phyloP scores from a whole-genome alignment of 345 rosid genomes.

The Rhodomyrtus tomentosa region DNA sequence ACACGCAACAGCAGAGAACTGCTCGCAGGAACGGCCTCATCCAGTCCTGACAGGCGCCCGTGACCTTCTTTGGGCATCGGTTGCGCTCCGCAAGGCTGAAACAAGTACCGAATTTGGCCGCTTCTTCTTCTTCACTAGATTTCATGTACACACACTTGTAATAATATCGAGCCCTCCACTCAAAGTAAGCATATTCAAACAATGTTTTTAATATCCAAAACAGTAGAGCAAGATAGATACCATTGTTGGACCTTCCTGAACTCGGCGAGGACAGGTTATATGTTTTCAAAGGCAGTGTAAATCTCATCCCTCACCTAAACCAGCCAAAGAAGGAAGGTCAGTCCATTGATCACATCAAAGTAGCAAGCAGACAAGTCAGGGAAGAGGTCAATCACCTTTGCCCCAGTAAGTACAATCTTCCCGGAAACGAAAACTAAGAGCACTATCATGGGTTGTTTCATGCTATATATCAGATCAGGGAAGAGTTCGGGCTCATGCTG shows the following conservation, averaged over 20 bases:
- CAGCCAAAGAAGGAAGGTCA: not conserved
- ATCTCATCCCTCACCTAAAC: slow-evolving; percentile 81
- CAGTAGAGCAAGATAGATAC: slow-evolving; percentile 20
- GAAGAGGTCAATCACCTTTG: slow-evolving; percentile 46
- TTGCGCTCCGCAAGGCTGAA: slow-evolving; percentile 80
- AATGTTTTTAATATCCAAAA: not conserved
- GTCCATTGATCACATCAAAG: not conserved
- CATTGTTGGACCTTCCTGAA: slow-evolving; percentile 88
- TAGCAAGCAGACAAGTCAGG: not conserved
- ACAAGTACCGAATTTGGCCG: slow-evolving; percentile 1
- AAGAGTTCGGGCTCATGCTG: slow-evolving; percentile 98
- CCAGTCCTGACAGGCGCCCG: slow-evolving; percentile 82
- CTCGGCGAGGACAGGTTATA: slow-evolving; percentile 89
- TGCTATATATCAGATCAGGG: slow-evolving; percentile 91
- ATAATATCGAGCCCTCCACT: not conserved
- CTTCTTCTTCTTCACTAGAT: not conserved
- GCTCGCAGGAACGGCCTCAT: slow-evolving; percentile 85
- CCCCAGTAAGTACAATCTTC: slow-evolving; percentile 95
- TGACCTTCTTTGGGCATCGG: slow-evolving; percentile 83
- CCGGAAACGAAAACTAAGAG: slow-evolving; percentile 94
- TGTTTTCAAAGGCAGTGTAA: slow-evolving; percentile 88
- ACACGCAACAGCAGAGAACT: slow-evolving; percentile 75
- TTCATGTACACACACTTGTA: not conserved
- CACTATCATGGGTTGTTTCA: slow-evolving; percentile 94
- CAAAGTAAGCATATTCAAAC: not conserved